Evolutionary conservation across 169 alveolate species (phyloP).

Genomic region (Cryptosporidium viatorum): DNA sequence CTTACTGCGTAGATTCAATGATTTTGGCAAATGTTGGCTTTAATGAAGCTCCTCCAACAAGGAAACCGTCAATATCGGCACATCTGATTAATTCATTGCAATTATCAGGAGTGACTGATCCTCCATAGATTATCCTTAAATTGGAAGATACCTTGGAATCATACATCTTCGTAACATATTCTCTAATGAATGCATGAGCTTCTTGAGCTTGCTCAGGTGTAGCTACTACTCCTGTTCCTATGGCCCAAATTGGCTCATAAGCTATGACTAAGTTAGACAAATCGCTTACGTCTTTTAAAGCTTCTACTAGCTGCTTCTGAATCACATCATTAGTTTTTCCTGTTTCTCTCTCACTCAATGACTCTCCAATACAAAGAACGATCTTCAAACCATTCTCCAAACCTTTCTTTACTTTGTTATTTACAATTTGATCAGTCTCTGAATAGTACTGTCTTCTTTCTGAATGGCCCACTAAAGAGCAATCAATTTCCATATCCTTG

Average conservation of each 20-base stretch:
- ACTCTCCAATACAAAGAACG: slow-evolving; percentile 97
- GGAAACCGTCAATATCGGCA: slow-evolving; percentile 97
- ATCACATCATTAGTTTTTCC: slow-evolving; percentile 93
- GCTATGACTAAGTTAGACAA: slow-evolving; percentile 96
- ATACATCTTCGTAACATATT: slow-evolving; percentile 4
- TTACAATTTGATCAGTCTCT: slow-evolving; percentile 94
- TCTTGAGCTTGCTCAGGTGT: slow-evolving; percentile 96
- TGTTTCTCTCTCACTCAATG: slow-evolving; percentile 93
- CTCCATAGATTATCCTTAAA: slow-evolving; percentile 97
- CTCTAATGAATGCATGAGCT: slow-evolving; percentile 85
- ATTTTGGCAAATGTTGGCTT: slow-evolving; percentile 95
- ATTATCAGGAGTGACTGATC: slow-evolving; percentile 96
- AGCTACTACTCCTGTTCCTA: slow-evolving; percentile 98
- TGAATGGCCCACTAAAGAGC: slow-evolving; percentile 97
- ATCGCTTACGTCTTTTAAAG: slow-evolving; percentile 79
- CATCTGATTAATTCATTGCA: slow-evolving; percentile 91
- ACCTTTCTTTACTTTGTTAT: slow-evolving; percentile 92
- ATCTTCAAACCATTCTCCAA: slow-evolving; percentile 87
- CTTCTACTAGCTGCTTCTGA: slow-evolving; percentile 87
- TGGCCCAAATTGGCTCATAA: slow-evolving; percentile 99
- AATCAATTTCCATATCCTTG: slow-evolving; percentile 91
- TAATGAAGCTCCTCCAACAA: slow-evolving; percentile 99
- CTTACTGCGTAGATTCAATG: slow-evolving; percentile 83
- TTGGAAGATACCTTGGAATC: background rate
- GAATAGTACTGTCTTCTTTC: slow-evolving; percentile 95